These are phyloP conservation scores for Pestalotiopsis sp. DNA, from an alignment of 2,329 filamentous ascomycete species.

Conservation along the genomic window DNA sequence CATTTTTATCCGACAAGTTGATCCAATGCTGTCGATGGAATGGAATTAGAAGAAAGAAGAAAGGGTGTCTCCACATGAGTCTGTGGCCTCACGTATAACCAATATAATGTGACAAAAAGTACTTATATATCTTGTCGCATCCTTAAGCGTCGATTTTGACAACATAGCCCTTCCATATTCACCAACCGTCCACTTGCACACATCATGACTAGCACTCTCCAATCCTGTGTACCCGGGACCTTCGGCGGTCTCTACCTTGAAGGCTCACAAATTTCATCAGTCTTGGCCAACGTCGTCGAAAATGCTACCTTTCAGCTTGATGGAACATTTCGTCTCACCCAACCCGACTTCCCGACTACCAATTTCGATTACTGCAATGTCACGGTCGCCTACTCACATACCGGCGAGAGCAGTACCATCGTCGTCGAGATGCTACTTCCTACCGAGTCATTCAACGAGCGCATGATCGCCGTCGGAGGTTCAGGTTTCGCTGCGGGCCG, in stretches of 20 bases:
- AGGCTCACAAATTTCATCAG: not conserved
- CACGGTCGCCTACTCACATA: not conserved
- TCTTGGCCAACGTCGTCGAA: not conserved
- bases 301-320: not conserved
- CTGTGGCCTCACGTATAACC: not conserved
- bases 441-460: conserved; percentile 27
- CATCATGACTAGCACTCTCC: not conserved
- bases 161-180: too few relatives aligned
- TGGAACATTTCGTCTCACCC: not conserved
- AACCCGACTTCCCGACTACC: not conserved
- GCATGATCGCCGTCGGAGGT: conserved; percentile 33
- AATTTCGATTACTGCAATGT: conserved; percentile 2
- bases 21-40: too few relatives aligned
- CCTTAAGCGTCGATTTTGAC: not conserved
- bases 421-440: not conserved
- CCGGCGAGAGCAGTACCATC: not conserved
- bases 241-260: not conserved
- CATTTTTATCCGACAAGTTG: too few relatives aligned
- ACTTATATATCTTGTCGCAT: not conserved
- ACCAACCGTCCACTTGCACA: not conserved
- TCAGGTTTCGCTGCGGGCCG: conserved; percentile 30
- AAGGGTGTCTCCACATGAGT: too few relatives aligned
- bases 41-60: too few relatives aligned
- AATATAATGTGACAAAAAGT: not conserved
- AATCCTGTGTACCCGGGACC: not conserved